Evolutionary conservation across 1,284 basidiomycete species (phyloP), one percentile per base, ranked within the genome.

Genomic region (Ustilago trichophora): DNA sequence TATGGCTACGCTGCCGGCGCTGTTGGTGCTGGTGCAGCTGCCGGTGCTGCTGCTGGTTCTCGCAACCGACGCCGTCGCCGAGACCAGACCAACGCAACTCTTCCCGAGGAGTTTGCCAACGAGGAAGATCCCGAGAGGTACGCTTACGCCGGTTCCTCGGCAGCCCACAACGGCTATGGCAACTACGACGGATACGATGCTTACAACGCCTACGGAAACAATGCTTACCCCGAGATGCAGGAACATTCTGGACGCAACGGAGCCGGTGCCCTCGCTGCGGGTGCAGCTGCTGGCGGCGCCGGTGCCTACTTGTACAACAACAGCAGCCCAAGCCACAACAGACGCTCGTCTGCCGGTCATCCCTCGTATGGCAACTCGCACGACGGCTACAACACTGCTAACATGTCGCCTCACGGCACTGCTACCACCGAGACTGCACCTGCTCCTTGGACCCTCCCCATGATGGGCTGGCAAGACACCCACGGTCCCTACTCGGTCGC

Each of bases 31-130:
- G 58, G 52, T 32, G 59, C 50, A 11, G 65, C 33, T 8, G 71
- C 24, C 10, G 70, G 43, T 13, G 62, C 47, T n/a, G 50, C 52
- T 31, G 51, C 42, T 11, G 54, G 44, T 13, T 58, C 57, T 22
- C 47, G 56, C 7, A 51, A 22, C 26, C 53, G 64, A 9, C 47
- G 64, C 15, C 37, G 43, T 21, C 45, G 58, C 19, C 40, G 50
- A 22, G 54, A 59, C 15, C 48, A 63, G 1, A 51, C 53, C 21
- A 65, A 60, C 21, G 71, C 70, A 0, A 75, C 68, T 4, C 38
- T 75, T 19, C 73, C 73, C 8, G 53, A 49, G 7, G 56, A 65
- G 9, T 73, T 68, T 32, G 58, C 54, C 37, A 54, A 68, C 40
- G 54, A 65, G 7, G 53, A 71, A 8, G 67, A 75, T 31, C 63